Evolutionary conservation across 768 basidiomycete species (phyloP).

Genomic region (Leccinellum luteum): DNA sequence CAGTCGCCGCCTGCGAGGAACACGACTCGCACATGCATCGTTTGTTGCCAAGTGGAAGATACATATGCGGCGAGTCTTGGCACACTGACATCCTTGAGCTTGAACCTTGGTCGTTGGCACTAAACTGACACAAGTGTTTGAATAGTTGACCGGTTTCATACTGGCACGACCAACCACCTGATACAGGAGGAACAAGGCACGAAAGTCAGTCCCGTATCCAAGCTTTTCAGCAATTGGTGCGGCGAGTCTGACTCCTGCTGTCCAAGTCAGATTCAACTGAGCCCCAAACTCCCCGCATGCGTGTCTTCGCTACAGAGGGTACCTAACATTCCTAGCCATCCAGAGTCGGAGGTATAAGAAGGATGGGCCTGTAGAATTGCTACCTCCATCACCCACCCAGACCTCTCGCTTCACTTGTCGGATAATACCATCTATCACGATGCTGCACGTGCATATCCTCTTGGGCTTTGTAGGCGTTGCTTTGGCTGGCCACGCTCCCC

Average conservation of each 20-base stretch:
- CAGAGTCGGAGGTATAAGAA: background rate
- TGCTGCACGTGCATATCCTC: background rate
- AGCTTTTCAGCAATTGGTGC: background rate
- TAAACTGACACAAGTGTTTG: too few species aligned
- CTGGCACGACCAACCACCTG: too few species aligned
- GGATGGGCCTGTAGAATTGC: background rate
- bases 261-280: background rate
- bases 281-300: background rate
- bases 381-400: background rate
- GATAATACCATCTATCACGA: background rate
- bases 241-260: background rate
- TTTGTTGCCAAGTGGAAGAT: too few species aligned
- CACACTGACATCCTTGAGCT: too few species aligned
- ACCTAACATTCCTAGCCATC: background rate
- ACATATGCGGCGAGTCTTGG: too few species aligned
- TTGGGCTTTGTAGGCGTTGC: slow-evolving; percentile 1
- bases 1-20: too few species aligned
- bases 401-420: background rate
- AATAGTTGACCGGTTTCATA: too few species aligned
- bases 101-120: too few species aligned
- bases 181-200: background rate
- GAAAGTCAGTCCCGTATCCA: background rate
- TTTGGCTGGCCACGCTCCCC: background rate
- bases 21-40: too few species aligned
- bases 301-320: background rate